Conservation (phyloP, 1,284 basidiomycete genomes). For the Dichomitus squalens region DNA sequence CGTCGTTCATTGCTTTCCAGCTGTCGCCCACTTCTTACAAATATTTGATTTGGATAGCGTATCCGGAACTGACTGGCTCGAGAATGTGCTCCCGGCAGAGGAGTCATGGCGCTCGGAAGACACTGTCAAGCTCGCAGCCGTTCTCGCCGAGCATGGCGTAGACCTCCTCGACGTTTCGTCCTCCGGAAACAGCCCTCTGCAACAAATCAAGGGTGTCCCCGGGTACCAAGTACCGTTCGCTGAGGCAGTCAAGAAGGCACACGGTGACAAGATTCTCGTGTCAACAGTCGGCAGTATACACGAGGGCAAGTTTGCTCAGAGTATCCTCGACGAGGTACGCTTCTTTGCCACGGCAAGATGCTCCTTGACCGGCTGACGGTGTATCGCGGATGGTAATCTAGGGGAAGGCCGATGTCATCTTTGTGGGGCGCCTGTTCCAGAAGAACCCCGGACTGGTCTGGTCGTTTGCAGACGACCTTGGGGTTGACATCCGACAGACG, state of each 20-base stretch:
- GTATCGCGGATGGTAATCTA: neutral
- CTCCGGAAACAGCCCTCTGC: conserved; percentile 45
- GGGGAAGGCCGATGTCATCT: conserved; percentile 39
- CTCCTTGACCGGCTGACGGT: neutral
- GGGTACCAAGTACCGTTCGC: conserved; percentile 52
- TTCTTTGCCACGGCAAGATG: neutral
- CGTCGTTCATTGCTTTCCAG: conserved; percentile 25
- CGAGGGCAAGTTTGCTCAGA: conserved; percentile 54
- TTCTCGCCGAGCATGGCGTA: conserved; percentile 52
- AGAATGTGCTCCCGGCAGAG: conserved; percentile 44
- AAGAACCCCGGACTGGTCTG: conserved; percentile 55
- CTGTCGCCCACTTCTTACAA: neutral
- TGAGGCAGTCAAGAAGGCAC: conserved; percentile 46
- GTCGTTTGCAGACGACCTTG: conserved; percentile 54
- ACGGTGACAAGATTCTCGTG: conserved; percentile 43
- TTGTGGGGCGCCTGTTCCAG: conserved; percentile 57
- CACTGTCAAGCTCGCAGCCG: conserved; percentile 46
- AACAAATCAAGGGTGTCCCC: conserved; percentile 25
- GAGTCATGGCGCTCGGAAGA: conserved; percentile 59
- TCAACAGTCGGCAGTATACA: conserved; percentile 64
- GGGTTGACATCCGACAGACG: conserved; percentile 43
- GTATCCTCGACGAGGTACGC: conserved; percentile 47
- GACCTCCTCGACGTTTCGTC: conserved; percentile 53
- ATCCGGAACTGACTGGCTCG: conserved; percentile 59
- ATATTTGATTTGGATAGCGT: conserved; percentile 40